Evolutionary conservation across 352 stramenopile species (phyloP).

Genomic region (Phytophthora pseudosyringae): DNA sequence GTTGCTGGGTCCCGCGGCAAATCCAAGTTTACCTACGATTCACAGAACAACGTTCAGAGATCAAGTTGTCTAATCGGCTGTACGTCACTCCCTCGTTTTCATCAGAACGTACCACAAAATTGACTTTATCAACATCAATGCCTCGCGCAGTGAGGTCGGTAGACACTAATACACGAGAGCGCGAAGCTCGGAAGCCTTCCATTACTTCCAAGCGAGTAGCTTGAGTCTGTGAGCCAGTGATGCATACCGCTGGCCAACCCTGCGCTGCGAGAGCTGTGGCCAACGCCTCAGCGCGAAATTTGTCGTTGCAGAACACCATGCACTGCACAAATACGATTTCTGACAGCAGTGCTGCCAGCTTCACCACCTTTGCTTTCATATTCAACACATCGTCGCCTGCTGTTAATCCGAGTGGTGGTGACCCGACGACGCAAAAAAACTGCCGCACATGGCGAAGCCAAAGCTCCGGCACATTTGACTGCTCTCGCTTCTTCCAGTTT

Average conservation of each 20-base stretch:
- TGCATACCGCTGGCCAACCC: conserved; percentile 66
- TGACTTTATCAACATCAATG: conserved; percentile 81
- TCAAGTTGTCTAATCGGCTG: background rate
- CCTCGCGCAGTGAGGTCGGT: conserved; percentile 80
- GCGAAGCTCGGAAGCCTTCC: conserved; percentile 57
- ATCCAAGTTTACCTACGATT: conserved; percentile 67
- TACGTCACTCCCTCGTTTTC: conserved; percentile 1
- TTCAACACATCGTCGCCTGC: conserved; percentile 29
- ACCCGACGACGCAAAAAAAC: conserved; percentile 66
- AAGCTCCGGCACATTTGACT: conserved; percentile 55
- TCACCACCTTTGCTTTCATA: conserved; percentile 65
- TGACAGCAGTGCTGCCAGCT: conserved; percentile 59
- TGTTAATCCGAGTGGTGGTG: background rate
- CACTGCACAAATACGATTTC: conserved; percentile 79
- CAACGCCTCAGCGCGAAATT: conserved; percentile 73
- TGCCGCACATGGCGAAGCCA: conserved; percentile 77
- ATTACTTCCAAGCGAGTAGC: conserved; percentile 66
- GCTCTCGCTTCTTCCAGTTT: conserved; percentile 60
- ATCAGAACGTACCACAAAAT: conserved; percentile 59
- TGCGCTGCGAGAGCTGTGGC: conserved; percentile 55
- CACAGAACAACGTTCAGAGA: conserved; percentile 1
- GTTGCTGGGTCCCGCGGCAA: conserved; percentile 74
- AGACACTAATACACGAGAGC: conserved; percentile 71
- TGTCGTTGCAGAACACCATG: conserved; percentile 89
- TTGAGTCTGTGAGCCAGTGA: conserved; percentile 74